phyloP scores from a whole-genome alignment of 805 yeast genomes.

The Schwanniomyces occidentalis region DNA sequence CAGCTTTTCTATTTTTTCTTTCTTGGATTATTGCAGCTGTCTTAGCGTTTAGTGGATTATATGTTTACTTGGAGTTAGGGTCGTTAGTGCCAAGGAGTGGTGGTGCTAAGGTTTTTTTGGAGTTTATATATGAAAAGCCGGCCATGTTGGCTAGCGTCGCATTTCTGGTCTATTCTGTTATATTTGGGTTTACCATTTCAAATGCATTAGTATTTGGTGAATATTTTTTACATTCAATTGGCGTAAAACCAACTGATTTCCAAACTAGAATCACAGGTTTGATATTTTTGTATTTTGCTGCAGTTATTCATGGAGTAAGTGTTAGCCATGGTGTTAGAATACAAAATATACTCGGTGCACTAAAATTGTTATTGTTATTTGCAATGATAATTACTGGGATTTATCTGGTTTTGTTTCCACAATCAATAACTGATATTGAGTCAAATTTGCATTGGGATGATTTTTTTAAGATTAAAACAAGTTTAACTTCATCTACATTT shows the following conservation, averaged over 20 bases:
- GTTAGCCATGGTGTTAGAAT: conserved; percentile 58
- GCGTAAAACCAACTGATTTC: conserved; percentile 37
- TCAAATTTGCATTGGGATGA: conserved; percentile 37
- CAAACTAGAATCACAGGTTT: conserved; percentile 35
- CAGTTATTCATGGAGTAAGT: conserved; percentile 56
- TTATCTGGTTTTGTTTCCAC: conserved; percentile 55
- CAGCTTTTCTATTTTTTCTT: conserved; percentile 55
- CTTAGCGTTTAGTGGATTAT: conserved; percentile 66
- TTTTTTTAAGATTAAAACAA: conserved; percentile 31
- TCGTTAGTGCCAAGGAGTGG: conserved; percentile 72
- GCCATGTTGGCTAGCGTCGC: conserved; percentile 52
- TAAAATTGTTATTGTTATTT: conserved; percentile 56
- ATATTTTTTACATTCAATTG: conserved; percentile 50
- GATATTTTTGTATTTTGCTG: conserved; percentile 25
- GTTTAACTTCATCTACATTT: conserved; percentile 44
- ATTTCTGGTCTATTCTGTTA: conserved; percentile 48
- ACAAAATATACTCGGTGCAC: conserved; percentile 62
- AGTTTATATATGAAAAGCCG: conserved; percentile 64
- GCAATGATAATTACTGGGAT: conserved; percentile 60
- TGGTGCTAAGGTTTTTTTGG: conserved; percentile 72
- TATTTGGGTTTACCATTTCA: conserved; percentile 56
- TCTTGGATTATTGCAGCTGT: conserved; percentile 66
- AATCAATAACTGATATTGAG: conserved; percentile 42
- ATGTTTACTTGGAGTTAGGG: conserved; percentile 68
- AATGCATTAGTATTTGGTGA: conserved; percentile 64